Base-by-base conservation (phyloP, 495 filamentous ascomycete species). In the Neurospora sp. region DNA sequence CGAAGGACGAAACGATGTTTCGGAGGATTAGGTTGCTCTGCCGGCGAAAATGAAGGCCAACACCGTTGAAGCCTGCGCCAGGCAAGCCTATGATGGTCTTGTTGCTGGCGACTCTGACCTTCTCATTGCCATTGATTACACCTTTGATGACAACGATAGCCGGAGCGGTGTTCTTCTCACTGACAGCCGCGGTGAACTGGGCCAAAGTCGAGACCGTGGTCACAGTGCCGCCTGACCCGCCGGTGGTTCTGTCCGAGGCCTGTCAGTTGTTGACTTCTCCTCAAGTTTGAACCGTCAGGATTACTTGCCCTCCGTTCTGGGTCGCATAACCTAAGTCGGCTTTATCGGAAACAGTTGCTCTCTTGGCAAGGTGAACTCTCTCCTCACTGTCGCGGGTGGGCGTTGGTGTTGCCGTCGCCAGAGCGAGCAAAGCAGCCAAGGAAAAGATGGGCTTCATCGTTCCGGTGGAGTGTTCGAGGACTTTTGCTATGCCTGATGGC, bases 1-100 rank as follows among this genome's bases (percentile, higher is more conserved):
- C 89, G 41, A 90, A 89, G 39, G 82, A 75, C 61, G 91, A 86
- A 42, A 83, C 83, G 70, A 92, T 78, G 82, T 91, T 91, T 8
- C 88, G 87, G 69, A 92, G 78, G 76, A 91, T 91, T 35, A 91
- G 87, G 70, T 85, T 84, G 14, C 74, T 82, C 35, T 81, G 75
- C 5, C 74, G 73, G 74, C 86, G 85, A 76, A 91, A 81, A 68
- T 76, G 76, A 68, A 89, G 74, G 16, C 84, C 85, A 68, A 86
- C 76, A 12, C 82, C 85, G 69, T 73, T 80, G 46, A 89, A 78
- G 1, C 77, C 84, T 83, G 59, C 12, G 16, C 82, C 80, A 9
- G 77, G 78, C 35, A 80, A 69, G n/a, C 86, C 87, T 41, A 89
- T 81, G 73, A 89, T 87, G 31, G 82, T 82, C 75, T 86, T 89